Conservation (phyloP, 495 filamentous ascomycete species). For the Trichoderma erinaceum region DNA sequence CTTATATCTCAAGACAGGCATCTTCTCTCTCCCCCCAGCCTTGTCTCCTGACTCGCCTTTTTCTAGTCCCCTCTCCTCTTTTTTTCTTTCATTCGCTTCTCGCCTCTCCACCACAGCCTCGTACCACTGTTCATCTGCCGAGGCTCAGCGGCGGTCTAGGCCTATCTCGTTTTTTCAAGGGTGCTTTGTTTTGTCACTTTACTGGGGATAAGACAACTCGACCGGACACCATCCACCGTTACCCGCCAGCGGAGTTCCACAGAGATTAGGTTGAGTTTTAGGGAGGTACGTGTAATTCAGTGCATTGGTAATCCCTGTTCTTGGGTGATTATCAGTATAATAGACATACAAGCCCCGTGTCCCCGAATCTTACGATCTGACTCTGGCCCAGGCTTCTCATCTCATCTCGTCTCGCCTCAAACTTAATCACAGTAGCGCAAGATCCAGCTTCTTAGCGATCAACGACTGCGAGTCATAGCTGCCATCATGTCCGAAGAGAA, state of each 20-base stretch:
- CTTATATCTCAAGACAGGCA: background rate
- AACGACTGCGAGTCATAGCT: background rate
- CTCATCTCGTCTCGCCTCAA: background rate
- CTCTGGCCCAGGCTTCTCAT: background rate
- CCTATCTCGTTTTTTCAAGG: background rate
- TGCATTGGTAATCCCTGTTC: background rate
- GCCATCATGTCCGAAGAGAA: background rate
- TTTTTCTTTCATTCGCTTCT: background rate
- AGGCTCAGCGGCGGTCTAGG: conserved; percentile 8
- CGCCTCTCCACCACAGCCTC: background rate
- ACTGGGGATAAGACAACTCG: background rate
- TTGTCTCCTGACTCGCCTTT: conserved; percentile 10
- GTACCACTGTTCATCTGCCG: background rate
- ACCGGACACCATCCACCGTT: background rate
- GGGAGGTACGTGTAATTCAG: conserved; percentile 2
- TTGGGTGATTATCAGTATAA: background rate
- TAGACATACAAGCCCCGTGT: conserved; percentile 1
- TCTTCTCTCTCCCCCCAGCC: background rate
- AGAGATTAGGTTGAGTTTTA: conserved; percentile 5
- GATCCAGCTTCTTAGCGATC: background rate
- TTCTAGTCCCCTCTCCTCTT: background rate
- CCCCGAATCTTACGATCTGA: conserved; percentile 1
- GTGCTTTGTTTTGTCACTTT: background rate
- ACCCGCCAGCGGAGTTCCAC: conserved; percentile 6
- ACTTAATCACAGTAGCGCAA: background rate